phyloP scores from a whole-genome alignment of 2,329 filamentous ascomycete genomes.

The Elsinoe batatas region DNA sequence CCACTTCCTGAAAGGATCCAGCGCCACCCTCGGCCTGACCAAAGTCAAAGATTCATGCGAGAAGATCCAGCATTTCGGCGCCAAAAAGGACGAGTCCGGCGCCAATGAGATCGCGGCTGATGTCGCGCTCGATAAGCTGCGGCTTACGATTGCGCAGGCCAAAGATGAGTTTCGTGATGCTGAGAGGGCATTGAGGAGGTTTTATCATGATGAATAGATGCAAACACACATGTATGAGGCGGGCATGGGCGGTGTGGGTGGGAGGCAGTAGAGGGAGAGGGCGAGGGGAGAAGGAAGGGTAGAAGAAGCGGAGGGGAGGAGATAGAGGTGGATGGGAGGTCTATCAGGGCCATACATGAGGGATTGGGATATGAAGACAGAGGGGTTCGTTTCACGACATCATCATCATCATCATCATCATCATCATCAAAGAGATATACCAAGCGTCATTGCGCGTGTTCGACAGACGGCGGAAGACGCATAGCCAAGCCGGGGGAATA shows the following conservation, averaged over 20 bases:
- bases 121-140: slow-evolving; percentile 59
- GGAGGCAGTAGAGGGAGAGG: not conserved
- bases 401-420: no score
- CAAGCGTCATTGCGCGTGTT: no score
- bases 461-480: no score
- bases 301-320: not conserved
- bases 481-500: no score
- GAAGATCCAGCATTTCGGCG: slow-evolving; percentile 90
- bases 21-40: slow-evolving; percentile 79
- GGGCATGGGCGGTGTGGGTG: not conserved
- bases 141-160: slow-evolving; percentile 57
- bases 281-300: not conserved
- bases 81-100: slow-evolving; percentile 69
- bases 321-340: not conserved
- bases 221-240: not conserved
- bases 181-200: slow-evolving; percentile 58
- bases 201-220: slow-evolving; percentile 48
- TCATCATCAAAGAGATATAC: no score
- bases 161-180: slow-evolving; percentile 69
- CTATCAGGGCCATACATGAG: not conserved
- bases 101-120: slow-evolving; percentile 56
- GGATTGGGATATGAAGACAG: no score
- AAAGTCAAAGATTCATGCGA: slow-evolving; percentile 92
- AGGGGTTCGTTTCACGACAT: no score
- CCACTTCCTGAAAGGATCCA: slow-evolving; percentile 96